A percentile compares a stretch with the other conserved stretches of the same genome.
phyloP scores from a whole-genome alignment of 371 early-diverging fungal species.

The Furculomyces boomerangus region DNA sequence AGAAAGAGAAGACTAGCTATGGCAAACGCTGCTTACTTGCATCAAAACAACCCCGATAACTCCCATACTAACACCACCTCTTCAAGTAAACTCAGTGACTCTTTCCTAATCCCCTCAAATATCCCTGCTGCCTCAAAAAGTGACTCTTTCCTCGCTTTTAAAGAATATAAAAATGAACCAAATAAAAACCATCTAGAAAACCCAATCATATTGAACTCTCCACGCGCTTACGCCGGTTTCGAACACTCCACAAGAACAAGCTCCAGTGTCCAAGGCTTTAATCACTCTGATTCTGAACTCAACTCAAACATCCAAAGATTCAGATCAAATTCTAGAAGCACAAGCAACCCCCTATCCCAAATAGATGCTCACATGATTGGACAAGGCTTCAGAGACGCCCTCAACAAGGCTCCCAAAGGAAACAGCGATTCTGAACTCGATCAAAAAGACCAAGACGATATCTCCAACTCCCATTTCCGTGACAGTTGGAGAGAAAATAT shows the following conservation, averaged over 20 bases:
- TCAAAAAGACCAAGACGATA: not conserved
- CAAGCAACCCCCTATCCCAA: not conserved
- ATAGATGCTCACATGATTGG: constrained; percentile 1
- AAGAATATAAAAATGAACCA: not conserved
- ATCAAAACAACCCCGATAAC: not conserved
- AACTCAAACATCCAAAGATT: not conserved
- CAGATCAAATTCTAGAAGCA: not conserved
- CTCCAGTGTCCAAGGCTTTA: not conserved
- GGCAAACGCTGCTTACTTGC: not conserved
- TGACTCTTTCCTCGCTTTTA: not conserved
- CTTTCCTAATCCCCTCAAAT: not conserved
- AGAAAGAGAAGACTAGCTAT: not conserved
- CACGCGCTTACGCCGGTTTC: not conserved
- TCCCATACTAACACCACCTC: not conserved
- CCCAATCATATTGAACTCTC: not conserved
- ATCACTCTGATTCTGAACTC: not conserved
- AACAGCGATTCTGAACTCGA: not conserved
- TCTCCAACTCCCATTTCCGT: too few relatives aligned
- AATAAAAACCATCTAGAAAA: not conserved
- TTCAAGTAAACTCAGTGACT: too few relatives aligned
- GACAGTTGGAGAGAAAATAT: constrained; percentile 1
- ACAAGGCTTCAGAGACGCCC: not conserved
- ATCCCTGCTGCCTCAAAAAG: not conserved
- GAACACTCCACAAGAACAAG: not conserved
- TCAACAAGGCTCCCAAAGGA: not conserved